Evolutionary conservation across 2,329 filamentous ascomycete genomes (phyloP), one percentile per base, ranked within the genome.

Genomic region (Rugonectria rugulosa): DNA sequence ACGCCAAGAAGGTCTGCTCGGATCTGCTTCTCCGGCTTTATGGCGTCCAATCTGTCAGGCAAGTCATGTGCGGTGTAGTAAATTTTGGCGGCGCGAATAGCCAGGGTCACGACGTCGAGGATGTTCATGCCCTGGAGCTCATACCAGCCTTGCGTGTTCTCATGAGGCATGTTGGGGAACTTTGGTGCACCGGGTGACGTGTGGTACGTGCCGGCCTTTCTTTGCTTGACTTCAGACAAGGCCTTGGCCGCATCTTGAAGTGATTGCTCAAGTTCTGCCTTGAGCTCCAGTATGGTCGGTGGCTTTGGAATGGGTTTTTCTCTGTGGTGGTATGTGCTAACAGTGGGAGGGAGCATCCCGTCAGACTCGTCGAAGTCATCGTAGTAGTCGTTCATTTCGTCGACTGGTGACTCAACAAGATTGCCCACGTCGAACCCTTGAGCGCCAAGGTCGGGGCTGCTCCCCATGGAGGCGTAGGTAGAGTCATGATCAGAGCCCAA

Each of bases 21-120:
- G 42, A 99, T 89, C 62, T 90, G 84, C 60, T 89, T 91, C 73
- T 99, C 95, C 1, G 91, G 87, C 73, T 91, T 93, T 75, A 98
- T 96, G 23, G 89, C 79, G 68, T 95, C 91, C 15, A 98, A 80
- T 31, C 91, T 88, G 64, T 95, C 89, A 2, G 93, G 92, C 48
- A 93, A 83, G 68, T 96, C 90, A 71, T 98, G 95, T 4, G 92
- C 85, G 0, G 93, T 97, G 75, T 99, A 98, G 77, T 98, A 99
- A 67, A 96, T 88, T 76, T 96, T 97, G 46, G 95, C 95, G 1
- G 94, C 92, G 47, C 92, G 87, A 64, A 99, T 98, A n/a, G 94
- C 94, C 48, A 98, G 81, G 1, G 95, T 99, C 70, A 95, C 89
- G 48, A 96, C 88, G 71, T 98, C 94, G 52, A 98, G 84, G 31